Base-by-base conservation (phyloP, 257 asterid species). In the Lantana camara region DNA sequence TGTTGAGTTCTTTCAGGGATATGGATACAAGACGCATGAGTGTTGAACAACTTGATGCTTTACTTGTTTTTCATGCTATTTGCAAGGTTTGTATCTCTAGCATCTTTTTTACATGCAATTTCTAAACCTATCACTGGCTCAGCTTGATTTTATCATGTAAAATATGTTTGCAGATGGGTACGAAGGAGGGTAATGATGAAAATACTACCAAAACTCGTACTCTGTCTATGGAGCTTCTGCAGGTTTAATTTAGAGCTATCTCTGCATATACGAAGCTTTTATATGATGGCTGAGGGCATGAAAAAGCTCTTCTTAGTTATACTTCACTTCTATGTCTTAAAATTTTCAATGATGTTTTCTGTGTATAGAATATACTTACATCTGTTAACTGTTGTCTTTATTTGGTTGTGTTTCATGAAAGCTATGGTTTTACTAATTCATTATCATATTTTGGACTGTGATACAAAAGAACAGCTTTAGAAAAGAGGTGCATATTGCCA, bases 131-230 rank as follows among this genome's bases (percentile, higher is more conserved):
- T 35, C 41, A 63, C 52, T 20, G 7, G 42, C 50, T 57, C 70
- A 35, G 70, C 71, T 55, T 46, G 56, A 72, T 50, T 40, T 59
- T 44, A 75, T 66, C 37, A 38, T 53, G 53, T 72, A 14, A n/a
- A n/a, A 46, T 72, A n/a, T 71, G 73, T 71, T 76, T 77, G 80
- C 82, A 94, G 99, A 90, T 94, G 99, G 87, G 84, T 71, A 75
- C 86, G 86, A 88, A 90, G 88, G 99, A 88, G 73, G 97, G 90
- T 51, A 90, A 73, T 56, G 97, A 90, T 73, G 99, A 88, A 70
- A 75, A 84, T 56, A 90, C 96, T 49, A 75, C 85, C 68, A 94
- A 83, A 75, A 81, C 92, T 48, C 95, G 99, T 47, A 76, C 82
- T 73, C 84, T 94, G 41, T 83, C 96, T 59, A 79, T 94, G 70